Evolutionary conservation across 2,329 filamentous ascomycete species (phyloP), one percentile per base, ranked within the genome.

Genomic region (Colletotrichum camelliae): DNA sequence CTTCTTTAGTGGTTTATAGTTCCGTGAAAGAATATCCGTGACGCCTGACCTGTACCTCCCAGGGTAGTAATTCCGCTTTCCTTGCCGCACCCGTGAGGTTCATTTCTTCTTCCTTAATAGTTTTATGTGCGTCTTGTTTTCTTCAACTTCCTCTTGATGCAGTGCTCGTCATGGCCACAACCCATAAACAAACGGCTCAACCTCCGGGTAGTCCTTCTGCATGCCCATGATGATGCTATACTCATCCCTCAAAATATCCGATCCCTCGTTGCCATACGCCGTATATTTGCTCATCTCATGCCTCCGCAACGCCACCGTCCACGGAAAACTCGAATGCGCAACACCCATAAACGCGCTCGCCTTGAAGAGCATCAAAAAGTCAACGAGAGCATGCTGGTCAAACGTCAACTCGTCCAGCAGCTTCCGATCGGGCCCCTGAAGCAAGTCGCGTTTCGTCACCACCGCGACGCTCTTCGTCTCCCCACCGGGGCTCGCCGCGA

Each of bases 321-420:
- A 84, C 7, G 82, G 80, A 58, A 83, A 83, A 60, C 82, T 83
- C 1, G 81, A 82, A 69, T 80, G 79, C 13, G 81, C 81, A 2
- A 83, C 82, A 16, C 82, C 82, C 81, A 83, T 83, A 39, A 84
- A 84, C 0, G 78, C 78, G 70, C 80, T 83, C 52, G 81, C 79
- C 74, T 80, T 81, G 77, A 83, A 82, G 77, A 84, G 79, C 61
- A 83, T 78, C 55, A 82, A 39, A 21, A 83, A 83, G 75, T 84
- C 82, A 7, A 83, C 79, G 65, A 83, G 77, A 4, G 79, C 82
- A 74, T 82, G 82, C 78, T 84, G 82, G 64, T 83, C 82, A 52
- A 83, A 84, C 1, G 81, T 81, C 15, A 84, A 67, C 24, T 62
- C 58, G 5, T 80, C 73, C 4, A 83, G 77, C 29, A 57, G 70